Conservation (phyloP, 345 rosid genomes). For the Lepidium aucheri region DNA sequence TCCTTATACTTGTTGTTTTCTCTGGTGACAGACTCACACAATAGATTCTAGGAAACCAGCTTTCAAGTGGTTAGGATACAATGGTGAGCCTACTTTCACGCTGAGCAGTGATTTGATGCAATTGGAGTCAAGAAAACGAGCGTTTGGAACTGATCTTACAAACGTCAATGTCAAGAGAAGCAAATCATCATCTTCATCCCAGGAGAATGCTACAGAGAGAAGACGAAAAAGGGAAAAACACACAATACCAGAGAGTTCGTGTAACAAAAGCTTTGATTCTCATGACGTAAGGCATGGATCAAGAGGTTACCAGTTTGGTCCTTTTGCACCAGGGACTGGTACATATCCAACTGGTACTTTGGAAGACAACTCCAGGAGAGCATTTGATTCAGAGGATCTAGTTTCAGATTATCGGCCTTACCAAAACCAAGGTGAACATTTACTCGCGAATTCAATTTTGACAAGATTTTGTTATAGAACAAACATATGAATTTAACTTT, state of each 20-base stretch:
- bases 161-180: slow-evolving; percentile 44
- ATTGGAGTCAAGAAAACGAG: slow-evolving; percentile 48
- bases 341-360: slow-evolving; percentile 18
- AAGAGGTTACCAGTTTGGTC: slow-evolving; percentile 62
- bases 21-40: slow-evolving; percentile 59
- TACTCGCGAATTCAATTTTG: not conserved
- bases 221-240: slow-evolving; percentile 30
- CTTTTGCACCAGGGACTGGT: slow-evolving; percentile 50
- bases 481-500: not conserved
- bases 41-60: slow-evolving; percentile 75
- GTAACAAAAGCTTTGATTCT: slow-evolving; percentile 27
- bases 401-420: slow-evolving; percentile 54
- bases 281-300: slow-evolving; percentile 28
- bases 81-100: slow-evolving; percentile 34
- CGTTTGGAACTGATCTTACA: slow-evolving; percentile 71
- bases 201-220: slow-evolving; percentile 21
- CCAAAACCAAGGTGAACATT: slow-evolving; percentile 59
- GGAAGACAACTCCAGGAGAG: slow-evolving; percentile 26
- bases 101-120: slow-evolving; percentile 25
- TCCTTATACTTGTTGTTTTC: not conserved
- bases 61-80: slow-evolving; percentile 78
- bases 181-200: slow-evolving; percentile 28
- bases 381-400: slow-evolving; percentile 54
- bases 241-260: slow-evolving; percentile 29
- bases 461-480: not conserved